Evolutionary conservation across 352 stramenopile genomes (phyloP).

Genomic region (Thraustochytrium striatum): DNA sequence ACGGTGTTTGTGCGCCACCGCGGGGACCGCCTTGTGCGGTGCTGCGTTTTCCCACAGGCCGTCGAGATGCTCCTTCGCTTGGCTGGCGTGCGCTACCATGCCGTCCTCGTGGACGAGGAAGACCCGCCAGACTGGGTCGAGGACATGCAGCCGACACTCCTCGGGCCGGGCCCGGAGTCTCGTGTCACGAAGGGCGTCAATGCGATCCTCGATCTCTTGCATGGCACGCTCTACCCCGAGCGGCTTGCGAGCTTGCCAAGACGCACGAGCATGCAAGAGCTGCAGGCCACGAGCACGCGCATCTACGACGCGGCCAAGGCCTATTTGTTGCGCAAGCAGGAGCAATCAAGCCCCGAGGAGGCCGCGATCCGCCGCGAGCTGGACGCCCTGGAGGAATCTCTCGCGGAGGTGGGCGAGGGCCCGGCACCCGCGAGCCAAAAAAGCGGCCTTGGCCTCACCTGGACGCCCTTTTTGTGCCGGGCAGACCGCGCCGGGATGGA

Average conservation of each 20-base stretch:
- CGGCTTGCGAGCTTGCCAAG: neutral
- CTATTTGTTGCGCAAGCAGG: conserved; percentile 11
- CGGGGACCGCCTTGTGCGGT: neutral
- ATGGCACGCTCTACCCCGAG: neutral
- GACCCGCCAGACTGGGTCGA: neutral
- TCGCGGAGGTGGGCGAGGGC: neutral
- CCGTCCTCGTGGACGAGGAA: conserved; percentile 14
- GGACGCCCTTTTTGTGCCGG: neutral
- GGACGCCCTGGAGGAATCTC: neutral
- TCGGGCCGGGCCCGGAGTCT: neutral
- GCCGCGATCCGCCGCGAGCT: too few species aligned
- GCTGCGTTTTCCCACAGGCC: neutral
- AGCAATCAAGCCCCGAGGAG: too few species aligned
- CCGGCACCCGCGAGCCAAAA: too few species aligned
- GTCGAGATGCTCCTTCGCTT: neutral
- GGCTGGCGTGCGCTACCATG: neutral
- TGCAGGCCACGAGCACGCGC: neutral
- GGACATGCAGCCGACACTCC: neutral
- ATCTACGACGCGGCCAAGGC: neutral
- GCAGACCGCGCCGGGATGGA: neutral
- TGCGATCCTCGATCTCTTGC: neutral
- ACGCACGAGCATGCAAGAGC: neutral
- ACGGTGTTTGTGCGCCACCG: neutral
- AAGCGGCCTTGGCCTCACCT: too few species aligned
- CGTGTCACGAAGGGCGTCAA: neutral